These are phyloP conservation scores for Ophiostoma sp. DNA, from an alignment of 2,329 filamentous ascomycete genomes.

Conservation along the genomic window DNA sequence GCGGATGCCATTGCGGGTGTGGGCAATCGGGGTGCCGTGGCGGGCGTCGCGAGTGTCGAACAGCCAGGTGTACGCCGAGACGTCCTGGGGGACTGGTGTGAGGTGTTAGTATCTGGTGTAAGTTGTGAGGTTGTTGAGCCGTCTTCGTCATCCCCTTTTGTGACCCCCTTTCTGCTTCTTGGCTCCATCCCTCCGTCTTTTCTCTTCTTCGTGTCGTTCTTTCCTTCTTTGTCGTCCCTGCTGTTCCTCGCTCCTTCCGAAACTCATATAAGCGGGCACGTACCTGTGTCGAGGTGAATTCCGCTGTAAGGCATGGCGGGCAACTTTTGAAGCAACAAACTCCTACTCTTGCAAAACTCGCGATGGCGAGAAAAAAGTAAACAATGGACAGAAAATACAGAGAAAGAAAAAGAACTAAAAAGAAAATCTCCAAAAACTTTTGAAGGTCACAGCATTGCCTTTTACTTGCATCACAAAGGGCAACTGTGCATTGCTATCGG, in stretches of 20 bases:
- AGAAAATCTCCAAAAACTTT: background rate
- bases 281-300: conserved; percentile 7
- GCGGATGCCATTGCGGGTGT: conserved; percentile 4
- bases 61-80: conserved; percentile 14
- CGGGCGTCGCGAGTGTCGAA: conserved; percentile 1
- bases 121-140: background rate
- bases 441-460: background rate
- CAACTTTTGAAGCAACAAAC: background rate
- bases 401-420: background rate
- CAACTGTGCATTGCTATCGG: background rate
- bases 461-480: background rate
- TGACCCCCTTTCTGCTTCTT: background rate
- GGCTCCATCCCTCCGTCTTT: background rate
- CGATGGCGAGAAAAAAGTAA: background rate
- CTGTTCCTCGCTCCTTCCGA: background rate
- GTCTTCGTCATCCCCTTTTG: background rate
- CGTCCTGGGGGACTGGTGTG: conserved; percentile 6
- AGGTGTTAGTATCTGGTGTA: background rate
- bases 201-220: background rate
- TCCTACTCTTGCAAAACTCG: background rate
- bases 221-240: background rate
- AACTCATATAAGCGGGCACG: background rate
- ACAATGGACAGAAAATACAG: background rate
- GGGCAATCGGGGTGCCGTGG: background rate
- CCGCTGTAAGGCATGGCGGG: conserved; percentile 5